phyloP scores from a whole-genome alignment of 169 alveolate genomes.

The Eimeria falciformis region DNA sequence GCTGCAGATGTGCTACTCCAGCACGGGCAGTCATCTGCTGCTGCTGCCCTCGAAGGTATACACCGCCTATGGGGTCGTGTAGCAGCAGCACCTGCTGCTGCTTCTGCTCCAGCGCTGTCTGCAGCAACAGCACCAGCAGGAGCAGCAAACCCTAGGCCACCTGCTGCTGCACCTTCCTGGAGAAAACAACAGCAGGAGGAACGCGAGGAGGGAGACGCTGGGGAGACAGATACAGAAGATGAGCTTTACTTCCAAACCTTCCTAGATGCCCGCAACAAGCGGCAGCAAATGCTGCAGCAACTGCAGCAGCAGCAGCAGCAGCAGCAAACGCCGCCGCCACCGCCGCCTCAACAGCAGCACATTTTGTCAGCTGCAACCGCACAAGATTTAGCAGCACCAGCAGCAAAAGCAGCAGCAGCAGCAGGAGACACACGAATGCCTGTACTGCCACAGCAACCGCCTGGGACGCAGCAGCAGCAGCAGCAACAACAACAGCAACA shows the following conservation, averaged over 20 bases:
- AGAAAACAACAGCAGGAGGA: neutral
- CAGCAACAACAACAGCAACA: neutral
- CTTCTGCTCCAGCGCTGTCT: neutral
- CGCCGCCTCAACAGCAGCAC: neutral
- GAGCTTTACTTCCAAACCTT: neutral
- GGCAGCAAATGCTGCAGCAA: neutral
- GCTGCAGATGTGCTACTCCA: slow-evolving; percentile 1
- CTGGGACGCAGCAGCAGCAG: neutral
- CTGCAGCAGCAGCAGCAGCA: neutral
- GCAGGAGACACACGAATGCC: neutral
- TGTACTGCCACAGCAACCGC: neutral
- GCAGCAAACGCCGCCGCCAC: neutral
- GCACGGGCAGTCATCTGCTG: slow-evolving; percentile 1
- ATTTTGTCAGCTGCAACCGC: neutral
- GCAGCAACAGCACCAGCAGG: too few species aligned
- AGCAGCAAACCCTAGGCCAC: neutral
- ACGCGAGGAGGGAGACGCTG: neutral
- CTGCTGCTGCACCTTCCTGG: neutral
- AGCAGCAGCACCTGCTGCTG: slow-evolving; percentile 31
- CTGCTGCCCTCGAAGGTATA: slow-evolving; percentile 5
- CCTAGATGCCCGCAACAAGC: neutral
- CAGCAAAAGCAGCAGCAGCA: neutral
- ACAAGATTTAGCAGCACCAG: neutral
- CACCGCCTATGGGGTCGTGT: neutral
- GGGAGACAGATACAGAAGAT: neutral